Conservation (phyloP, 305 asterid species). For the Ilex paraguariensis region DNA sequence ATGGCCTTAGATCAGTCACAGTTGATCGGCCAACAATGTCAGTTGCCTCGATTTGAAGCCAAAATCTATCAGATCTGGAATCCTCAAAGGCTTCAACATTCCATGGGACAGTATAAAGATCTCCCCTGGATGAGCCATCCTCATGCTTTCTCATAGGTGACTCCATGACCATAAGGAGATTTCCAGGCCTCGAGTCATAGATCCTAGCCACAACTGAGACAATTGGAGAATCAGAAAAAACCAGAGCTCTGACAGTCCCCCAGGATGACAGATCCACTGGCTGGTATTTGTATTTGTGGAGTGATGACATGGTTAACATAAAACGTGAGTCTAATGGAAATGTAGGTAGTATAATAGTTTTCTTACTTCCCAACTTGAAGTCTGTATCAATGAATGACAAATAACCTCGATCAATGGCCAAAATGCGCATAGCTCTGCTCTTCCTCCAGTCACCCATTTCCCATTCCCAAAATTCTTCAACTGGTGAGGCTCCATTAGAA, state of each 20-base stretch:
- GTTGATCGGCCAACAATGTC: constrained; percentile 53
- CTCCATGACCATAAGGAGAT: constrained; percentile 53
- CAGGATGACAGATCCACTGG: constrained; percentile 29
- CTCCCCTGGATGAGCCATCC: constrained; percentile 41
- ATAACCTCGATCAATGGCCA: constrained; percentile 76
- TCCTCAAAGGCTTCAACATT: constrained; percentile 75
- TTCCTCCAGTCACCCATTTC: constrained; percentile 97
- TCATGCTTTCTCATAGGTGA: constrained; percentile 50
- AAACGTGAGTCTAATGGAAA: constrained; percentile 86
- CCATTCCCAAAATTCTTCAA: constrained; percentile 85
- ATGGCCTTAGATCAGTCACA: constrained; percentile 70
- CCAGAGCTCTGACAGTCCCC: constrained; percentile 56
- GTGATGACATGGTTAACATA: constrained; percentile 28
- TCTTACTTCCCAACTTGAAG: constrained; percentile 53
- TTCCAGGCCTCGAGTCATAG: constrained; percentile 63
- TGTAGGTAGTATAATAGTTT: constrained; percentile 70
- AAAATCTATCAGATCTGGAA: constrained; percentile 67
- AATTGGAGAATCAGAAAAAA: constrained; percentile 70
- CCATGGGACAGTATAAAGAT: constrained; percentile 76
- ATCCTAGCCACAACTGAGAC: constrained; percentile 69
- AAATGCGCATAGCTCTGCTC: constrained; percentile 77
- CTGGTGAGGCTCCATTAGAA: constrained; percentile 22
- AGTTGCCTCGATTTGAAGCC: constrained; percentile 70
- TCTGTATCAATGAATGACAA: constrained; percentile 68
- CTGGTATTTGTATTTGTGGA: constrained; percentile 31